Percentiles rank a stretch among this genome's conserved stretches.
These are phyloP conservation scores for Aspergillus taichungensis DNA, from an alignment of 495 filamentous ascomycete genomes.

Conservation along the genomic window DNA sequence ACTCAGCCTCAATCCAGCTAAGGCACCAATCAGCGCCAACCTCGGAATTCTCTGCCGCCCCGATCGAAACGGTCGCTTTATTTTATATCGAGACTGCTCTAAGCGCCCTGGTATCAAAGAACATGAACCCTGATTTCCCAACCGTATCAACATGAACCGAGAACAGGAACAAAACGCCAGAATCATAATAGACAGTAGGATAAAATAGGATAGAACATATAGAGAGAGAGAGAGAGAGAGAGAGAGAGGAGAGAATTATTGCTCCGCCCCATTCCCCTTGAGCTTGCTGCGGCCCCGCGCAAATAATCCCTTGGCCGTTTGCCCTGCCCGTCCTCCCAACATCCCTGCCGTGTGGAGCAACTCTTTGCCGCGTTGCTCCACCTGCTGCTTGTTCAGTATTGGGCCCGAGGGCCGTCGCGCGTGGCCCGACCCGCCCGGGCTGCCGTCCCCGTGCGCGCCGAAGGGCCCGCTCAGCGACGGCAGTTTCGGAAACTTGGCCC, in stretches of 20 bases:
- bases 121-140: not conserved
- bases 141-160: conserved; percentile 4
- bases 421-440: conserved; percentile 26
- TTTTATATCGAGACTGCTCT: too few species aligned
- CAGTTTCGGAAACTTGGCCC: conserved; percentile 41
- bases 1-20: too few species aligned
- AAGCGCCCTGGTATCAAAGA: conserved; percentile 1
- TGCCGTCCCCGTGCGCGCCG: conserved; percentile 37
- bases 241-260: conserved; percentile 70
- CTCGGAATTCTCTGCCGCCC: too few species aligned
- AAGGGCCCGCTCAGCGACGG: conserved; percentile 25
- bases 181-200: not conserved
- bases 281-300: conserved; percentile 80
- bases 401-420: conserved; percentile 29
- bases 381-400: conserved; percentile 33
- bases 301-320: conserved; percentile 78
- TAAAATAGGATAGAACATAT: conserved; percentile 2
- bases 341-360: conserved; percentile 70
- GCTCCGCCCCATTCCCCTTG: conserved; percentile 55
- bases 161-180: conserved; percentile 2
- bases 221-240: conserved; percentile 33
- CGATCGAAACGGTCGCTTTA: too few species aligned
- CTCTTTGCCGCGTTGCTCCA: conserved; percentile 75
- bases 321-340: conserved; percentile 59
- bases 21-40: too few species aligned